These are phyloP conservation scores for Phytophthora podocarpi DNA, from an alignment of 352 stramenopile genomes.

Conservation along the genomic window DNA sequence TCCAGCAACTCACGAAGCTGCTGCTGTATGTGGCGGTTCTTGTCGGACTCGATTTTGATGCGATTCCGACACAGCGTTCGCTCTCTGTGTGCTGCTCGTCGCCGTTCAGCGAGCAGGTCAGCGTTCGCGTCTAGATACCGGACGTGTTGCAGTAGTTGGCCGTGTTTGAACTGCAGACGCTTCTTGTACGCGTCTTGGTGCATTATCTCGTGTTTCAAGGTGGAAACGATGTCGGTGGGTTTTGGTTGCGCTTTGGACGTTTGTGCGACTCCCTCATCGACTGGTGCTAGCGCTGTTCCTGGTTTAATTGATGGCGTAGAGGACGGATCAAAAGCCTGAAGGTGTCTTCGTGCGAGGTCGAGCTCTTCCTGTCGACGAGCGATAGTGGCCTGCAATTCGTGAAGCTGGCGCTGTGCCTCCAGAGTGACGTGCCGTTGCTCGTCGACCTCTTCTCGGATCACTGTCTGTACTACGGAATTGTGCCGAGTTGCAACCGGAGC, in stretches of 20 bases:
- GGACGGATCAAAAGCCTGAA: constrained; percentile 32
- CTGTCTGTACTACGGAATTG: constrained; percentile 34
- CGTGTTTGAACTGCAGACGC: constrained; percentile 50
- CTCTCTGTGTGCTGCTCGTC: constrained; percentile 31
- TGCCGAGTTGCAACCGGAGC: constrained; percentile 8
- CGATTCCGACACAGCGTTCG: constrained; percentile 41
- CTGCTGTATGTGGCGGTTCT: constrained; percentile 32
- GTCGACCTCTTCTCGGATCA: constrained; percentile 67
- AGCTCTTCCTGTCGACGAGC: constrained; percentile 44
- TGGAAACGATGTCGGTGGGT: background rate
- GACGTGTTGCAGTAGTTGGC: constrained; percentile 41
- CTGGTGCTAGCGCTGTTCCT: constrained; percentile 4
- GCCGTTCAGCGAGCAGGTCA: constrained; percentile 36
- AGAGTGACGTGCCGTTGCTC: constrained; percentile 53
- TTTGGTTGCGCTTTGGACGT: constrained; percentile 13
- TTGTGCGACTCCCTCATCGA: background rate
- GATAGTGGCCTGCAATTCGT: constrained; percentile 44
- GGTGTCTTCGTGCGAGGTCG: constrained; percentile 40
- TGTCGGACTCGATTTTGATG: constrained; percentile 43
- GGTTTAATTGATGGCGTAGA: constrained; percentile 1
- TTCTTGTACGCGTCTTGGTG: constrained; percentile 65
- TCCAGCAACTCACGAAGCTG: constrained; percentile 32
- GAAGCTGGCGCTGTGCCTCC: constrained; percentile 49
- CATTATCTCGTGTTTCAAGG: constrained; percentile 49
- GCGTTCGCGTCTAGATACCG: constrained; percentile 47